Conservation (phyloP, 1,284 basidiomycete genomes). For the Ganoderma sinense region DNA sequence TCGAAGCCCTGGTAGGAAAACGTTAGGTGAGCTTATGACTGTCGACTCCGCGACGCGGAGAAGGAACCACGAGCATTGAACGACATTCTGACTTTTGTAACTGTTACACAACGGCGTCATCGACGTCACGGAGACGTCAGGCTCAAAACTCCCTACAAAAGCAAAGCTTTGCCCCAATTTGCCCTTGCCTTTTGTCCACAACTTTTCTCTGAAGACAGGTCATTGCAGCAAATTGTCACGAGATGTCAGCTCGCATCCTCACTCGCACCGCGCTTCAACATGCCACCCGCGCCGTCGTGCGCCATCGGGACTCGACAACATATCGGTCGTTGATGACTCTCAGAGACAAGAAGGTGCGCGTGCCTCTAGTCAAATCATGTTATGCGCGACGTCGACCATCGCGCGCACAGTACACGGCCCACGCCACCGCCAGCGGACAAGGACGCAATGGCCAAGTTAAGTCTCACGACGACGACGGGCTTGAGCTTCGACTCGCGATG, state of each 20-base stretch:
- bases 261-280: slow-evolving; percentile 10
- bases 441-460: slow-evolving; percentile 49
- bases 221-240: not conserved
- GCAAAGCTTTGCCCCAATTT: not conserved
- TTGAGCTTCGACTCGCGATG: slow-evolving; percentile 45
- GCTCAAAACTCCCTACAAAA: not conserved
- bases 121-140: not conserved
- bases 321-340: slow-evolving; percentile 35
- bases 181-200: not conserved
- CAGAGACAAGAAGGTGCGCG: slow-evolving; percentile 35
- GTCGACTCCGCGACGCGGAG: not conserved
- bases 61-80: not conserved
- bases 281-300: slow-evolving; percentile 1
- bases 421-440: slow-evolving; percentile 46
- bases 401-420: slow-evolving; percentile 44
- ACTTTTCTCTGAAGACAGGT: not conserved
- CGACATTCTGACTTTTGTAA: not conserved
- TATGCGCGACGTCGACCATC: not conserved
- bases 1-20: too few relatives aligned
- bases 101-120: not conserved
- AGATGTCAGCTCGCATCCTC: slow-evolving; percentile 18
- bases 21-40: too few relatives aligned
- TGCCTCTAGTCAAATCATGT: not conserved
- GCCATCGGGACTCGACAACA: not conserved
- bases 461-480: slow-evolving; percentile 44